These are phyloP conservation scores for Abrus precatorius DNA, from an alignment of 306 rosid genomes.

Conservation along the genomic window DNA sequence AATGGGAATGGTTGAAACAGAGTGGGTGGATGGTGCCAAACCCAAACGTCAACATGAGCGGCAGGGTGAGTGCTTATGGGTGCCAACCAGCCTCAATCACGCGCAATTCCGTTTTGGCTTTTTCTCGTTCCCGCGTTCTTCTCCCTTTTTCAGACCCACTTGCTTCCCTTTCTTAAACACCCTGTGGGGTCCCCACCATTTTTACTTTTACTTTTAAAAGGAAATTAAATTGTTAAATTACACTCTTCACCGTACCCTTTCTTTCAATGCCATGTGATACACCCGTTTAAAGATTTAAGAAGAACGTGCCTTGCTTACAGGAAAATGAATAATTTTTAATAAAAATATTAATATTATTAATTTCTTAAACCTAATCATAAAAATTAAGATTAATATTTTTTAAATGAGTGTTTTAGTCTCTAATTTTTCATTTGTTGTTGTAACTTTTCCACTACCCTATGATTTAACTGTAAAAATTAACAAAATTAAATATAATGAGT, in stretches of 20 bases:
- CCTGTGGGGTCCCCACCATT: background rate
- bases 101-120: slow-evolving; percentile 39
- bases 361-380: no score
- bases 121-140: slow-evolving; percentile 39
- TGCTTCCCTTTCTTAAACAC: slow-evolving; percentile 30
- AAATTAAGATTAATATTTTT: no score
- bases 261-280: background rate
- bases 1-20: background rate
- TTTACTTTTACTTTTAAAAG: slow-evolving; percentile 2
- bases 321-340: no score
- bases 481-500: no score
- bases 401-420: no score
- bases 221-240: background rate
- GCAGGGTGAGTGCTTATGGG: background rate
- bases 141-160: slow-evolving; percentile 19
- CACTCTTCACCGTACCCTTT: background rate
- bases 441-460: no score
- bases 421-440: no score
- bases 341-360: no score
- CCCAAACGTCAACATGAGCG: slow-evolving; percentile 41
- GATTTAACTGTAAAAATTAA: no score
- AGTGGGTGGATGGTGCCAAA: slow-evolving; percentile 7
- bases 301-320: slow-evolving; percentile 1
- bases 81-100: slow-evolving; percentile 41
- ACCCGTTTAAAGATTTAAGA: background rate